Percentiles rank a stretch among this genome's conserved stretches.
These are phyloP conservation scores for Claviceps maximensis DNA, from an alignment of 2,329 filamentous ascomycete species.

Conservation along the genomic window DNA sequence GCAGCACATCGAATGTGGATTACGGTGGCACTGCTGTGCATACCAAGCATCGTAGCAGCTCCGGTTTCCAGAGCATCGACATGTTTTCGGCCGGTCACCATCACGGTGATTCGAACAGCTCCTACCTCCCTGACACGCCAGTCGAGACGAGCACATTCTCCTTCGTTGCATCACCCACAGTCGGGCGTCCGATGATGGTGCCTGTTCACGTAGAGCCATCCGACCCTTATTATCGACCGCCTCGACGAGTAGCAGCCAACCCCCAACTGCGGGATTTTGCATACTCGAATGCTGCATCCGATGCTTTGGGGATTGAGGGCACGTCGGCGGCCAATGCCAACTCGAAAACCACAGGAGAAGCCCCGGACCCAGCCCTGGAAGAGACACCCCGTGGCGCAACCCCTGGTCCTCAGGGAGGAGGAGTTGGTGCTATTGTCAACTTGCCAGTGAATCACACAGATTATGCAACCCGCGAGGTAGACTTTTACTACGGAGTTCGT, in stretches of 20 bases:
- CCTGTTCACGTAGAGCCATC: slow-evolving; percentile 36
- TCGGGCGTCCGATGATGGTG: slow-evolving; percentile 31
- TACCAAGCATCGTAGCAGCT: slow-evolving; percentile 38
- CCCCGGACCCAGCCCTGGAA: slow-evolving; percentile 24
- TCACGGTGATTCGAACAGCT: slow-evolving; percentile 47
- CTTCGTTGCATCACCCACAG: slow-evolving; percentile 48
- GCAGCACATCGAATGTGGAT: slow-evolving; percentile 49
- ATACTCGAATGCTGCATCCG: slow-evolving; percentile 18
- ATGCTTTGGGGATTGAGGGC: slow-evolving; percentile 18
- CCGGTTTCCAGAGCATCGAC: slow-evolving; percentile 39
- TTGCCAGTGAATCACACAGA: slow-evolving; percentile 54
- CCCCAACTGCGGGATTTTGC: slow-evolving; percentile 36
- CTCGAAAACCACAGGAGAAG: slow-evolving; percentile 10
- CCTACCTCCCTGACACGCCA: slow-evolving; percentile 59
- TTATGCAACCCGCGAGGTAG: slow-evolving; percentile 86
- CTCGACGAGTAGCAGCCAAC: slow-evolving; percentile 55
- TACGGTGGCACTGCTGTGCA: slow-evolving; percentile 34
- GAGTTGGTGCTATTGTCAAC: slow-evolving; percentile 11
- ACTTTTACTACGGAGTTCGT: slow-evolving; percentile 91
- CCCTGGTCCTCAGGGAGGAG: slow-evolving; percentile 26
- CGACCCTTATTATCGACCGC: slow-evolving; percentile 83
- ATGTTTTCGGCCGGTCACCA: slow-evolving; percentile 29
- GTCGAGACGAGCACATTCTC: slow-evolving; percentile 59
- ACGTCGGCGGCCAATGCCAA: slow-evolving; percentile 14
- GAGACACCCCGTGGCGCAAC: slow-evolving; percentile 31